Base-by-base conservation (phyloP, 257 asterid genomes). In the Solanum sparsipilum region DNA sequence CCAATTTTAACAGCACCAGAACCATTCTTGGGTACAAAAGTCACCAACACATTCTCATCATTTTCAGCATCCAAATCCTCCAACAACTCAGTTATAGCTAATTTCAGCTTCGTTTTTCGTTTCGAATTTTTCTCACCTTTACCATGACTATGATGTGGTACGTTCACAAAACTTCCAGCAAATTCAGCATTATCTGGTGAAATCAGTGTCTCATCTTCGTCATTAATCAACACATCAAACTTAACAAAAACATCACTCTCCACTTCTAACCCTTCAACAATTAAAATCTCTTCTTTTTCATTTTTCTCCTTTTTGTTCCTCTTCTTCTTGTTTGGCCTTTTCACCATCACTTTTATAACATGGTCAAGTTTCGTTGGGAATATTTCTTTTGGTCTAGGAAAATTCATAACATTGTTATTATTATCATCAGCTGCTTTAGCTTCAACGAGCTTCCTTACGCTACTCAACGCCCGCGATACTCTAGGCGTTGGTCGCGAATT, bases 11-110 rank as follows among this genome's bases (percentile, higher is more conserved):
- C 63, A 36, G 90, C 94, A 44, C 86, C 85, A 44, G 90, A 94
- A 25, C 96, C 95, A 71, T 36, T 86, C 5, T 88, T 91, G 5
- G 98, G 98, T 3, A 93, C 93, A 92, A 94, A 89, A 34, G 96
- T 94, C 89, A 94, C 98, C 94, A 94, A 5, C 88, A 94, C 93
- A 88, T 90, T 85, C 0, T 94, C 96, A 71, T 94, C 96, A 20
- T 93, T 92, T 3, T 94, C 98, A 3, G 95, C 92, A 56, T 94
- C 95, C 85, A 94, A 86, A 84, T 94, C 98, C 31, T 94, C 98
- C 90, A 94, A 18, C 16, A 94, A 90, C 4, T 94, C 98, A 1
- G 93, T 89, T 46, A 94, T 91, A 13, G 94, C 89, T 87, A 94
- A 76, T 88, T 92, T 91, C 9, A 94, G 15, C 89, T 90, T 90